Evolutionary conservation across 108 stramenopile genomes (phyloP).

Genomic region (Chaetoceros muelleri): DNA sequence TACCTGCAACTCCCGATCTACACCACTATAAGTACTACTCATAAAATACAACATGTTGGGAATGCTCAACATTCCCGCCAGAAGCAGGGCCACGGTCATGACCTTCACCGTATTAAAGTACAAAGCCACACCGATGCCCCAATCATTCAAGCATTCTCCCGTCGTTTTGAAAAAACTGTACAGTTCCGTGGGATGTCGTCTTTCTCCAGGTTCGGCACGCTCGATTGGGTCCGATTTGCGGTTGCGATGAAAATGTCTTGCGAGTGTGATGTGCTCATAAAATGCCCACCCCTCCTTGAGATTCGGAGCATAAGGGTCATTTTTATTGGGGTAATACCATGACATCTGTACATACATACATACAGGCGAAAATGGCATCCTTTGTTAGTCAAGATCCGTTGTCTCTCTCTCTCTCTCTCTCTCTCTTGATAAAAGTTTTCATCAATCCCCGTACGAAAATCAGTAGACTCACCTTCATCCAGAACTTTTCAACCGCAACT

Average conservation of each 20-base stretch:
- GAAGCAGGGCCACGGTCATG: constrained; percentile 41
- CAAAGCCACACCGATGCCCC: constrained; percentile 45
- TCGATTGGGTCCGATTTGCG: constrained; percentile 15
- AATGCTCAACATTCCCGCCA: constrained; percentile 62
- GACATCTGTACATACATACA: constrained; percentile 8
- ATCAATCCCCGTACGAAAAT: too few species aligned
- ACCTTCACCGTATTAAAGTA: constrained; percentile 53
- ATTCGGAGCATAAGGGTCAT: constrained; percentile 20
- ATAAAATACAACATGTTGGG: constrained; percentile 53
- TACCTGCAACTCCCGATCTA: constrained; percentile 2
- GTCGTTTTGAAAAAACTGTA: constrained; percentile 31
- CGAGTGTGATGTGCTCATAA: constrained; percentile 62
- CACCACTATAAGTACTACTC: constrained; percentile 36
- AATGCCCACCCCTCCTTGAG: constrained; percentile 49
- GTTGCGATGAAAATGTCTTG: constrained; percentile 31
- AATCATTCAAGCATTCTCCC: constrained; percentile 35
- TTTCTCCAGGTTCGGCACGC: constrained; percentile 52
- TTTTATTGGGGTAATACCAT: constrained; percentile 53
- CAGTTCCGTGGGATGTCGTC: constrained; percentile 29
- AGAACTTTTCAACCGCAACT: constrained; percentile 35
- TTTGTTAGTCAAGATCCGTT: too few species aligned
- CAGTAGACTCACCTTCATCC: constrained; percentile 23
- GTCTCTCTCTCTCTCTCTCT: too few species aligned
- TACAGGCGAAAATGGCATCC: too few species aligned
- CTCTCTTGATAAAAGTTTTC: too few species aligned